phyloP scores from a whole-genome alignment of 2,329 filamentous ascomycete species.

The Hortaea werneckii region DNA sequence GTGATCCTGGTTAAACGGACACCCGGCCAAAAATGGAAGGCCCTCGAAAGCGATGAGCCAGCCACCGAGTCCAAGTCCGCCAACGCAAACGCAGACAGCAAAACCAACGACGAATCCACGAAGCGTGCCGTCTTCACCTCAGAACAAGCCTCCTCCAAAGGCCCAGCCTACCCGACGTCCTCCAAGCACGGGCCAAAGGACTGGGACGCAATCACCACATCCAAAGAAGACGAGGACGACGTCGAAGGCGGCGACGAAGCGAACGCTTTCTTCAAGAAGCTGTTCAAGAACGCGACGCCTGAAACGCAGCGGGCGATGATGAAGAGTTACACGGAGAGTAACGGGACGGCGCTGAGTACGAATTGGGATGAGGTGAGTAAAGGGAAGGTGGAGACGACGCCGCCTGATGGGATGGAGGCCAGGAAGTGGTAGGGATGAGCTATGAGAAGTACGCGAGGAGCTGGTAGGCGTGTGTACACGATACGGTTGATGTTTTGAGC shows the following conservation, averaged over 20 bases:
- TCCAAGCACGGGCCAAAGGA: constrained; percentile 75
- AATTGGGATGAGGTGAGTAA: constrained; percentile 76
- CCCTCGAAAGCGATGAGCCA: constrained; percentile 40
- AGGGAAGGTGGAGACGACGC: constrained; percentile 59
- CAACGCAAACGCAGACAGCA: constrained; percentile 1
- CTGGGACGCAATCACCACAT: constrained; percentile 67
- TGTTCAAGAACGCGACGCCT: constrained; percentile 66
- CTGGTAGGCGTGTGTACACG: too few species aligned
- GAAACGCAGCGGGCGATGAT: constrained; percentile 91
- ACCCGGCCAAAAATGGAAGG: constrained; percentile 57
- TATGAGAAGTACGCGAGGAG: too few species aligned
- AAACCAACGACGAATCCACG: constrained; percentile 11
- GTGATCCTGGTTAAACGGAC: constrained; percentile 59
- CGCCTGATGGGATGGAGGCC: constrained; percentile 67
- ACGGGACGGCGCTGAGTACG: constrained; percentile 84
- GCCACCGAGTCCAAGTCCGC: constrained; percentile 10
- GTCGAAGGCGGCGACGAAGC: constrained; percentile 51
- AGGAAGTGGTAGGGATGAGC: constrained; percentile 52
- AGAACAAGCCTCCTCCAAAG: constrained; percentile 13
- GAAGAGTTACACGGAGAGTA: constrained; percentile 92
- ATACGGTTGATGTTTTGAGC: too few species aligned
- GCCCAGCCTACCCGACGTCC: constrained; percentile 72
- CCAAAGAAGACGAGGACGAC: constrained; percentile 40
- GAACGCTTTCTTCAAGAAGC: constrained; percentile 78
- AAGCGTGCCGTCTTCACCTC: constrained; percentile 1